A percentile compares a stretch with the other conserved stretches of the same genome.
These are phyloP conservation scores for Myxozyma neotropica DNA, from an alignment of 805 yeast genomes.

Conservation along the genomic window DNA sequence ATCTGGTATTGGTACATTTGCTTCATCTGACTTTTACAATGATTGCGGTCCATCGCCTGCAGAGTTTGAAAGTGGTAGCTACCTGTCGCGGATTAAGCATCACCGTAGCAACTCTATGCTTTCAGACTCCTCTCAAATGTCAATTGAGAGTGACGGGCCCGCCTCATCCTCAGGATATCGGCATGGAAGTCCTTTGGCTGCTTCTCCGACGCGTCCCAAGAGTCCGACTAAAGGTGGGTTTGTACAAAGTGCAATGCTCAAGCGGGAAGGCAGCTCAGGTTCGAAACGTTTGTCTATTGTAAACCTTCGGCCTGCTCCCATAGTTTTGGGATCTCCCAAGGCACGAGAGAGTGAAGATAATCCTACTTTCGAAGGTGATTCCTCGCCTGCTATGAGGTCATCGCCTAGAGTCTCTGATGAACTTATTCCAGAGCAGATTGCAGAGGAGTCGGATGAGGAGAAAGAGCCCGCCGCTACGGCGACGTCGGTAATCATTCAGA, in stretches of 20 bases:
- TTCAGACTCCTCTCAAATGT: constrained; percentile 11
- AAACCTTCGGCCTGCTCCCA: constrained; percentile 28
- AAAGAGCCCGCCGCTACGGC: no score
- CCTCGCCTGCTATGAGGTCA: not conserved
- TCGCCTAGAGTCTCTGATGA: not conserved
- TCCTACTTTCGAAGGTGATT: not conserved
- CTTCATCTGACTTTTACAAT: constrained; percentile 29
- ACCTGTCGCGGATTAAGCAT: constrained; percentile 2
- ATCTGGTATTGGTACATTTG: constrained; percentile 30
- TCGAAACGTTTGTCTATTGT: constrained; percentile 28
- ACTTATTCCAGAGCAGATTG: not conserved
- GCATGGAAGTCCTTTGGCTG: constrained; percentile 13
- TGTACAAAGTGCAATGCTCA: constrained; percentile 30
- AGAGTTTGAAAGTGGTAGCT: constrained; percentile 24
- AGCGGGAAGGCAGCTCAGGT: constrained; percentile 11
- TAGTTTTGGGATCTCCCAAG: constrained; percentile 15
- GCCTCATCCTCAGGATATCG: not conserved
- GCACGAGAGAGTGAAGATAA: not conserved
- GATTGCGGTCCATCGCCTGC: constrained; percentile 16
- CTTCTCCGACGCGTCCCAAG: constrained; percentile 19
- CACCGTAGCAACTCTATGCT: constrained; percentile 11
- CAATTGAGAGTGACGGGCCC: not conserved
- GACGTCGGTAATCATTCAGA: not conserved
- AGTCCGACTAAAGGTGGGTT: constrained; percentile 27
- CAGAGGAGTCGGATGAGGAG: not conserved